Evolutionary conservation across 1,284 basidiomycete genomes (phyloP), one percentile per base, ranked within the genome.

Genomic region (Amylostereum areolatum): DNA sequence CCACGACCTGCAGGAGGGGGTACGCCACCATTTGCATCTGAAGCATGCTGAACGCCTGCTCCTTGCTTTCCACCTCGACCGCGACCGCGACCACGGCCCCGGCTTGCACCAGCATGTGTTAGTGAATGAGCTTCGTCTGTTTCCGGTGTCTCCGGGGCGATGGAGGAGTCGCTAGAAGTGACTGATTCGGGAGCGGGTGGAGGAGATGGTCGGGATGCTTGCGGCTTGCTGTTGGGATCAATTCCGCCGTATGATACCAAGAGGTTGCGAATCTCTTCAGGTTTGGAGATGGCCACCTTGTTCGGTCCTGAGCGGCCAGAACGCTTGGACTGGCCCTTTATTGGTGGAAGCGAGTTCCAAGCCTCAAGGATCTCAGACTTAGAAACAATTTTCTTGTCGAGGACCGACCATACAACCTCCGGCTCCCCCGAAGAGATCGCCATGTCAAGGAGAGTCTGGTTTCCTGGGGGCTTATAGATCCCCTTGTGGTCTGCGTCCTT

Each of bases 391-490:
- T 67, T 67, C 46, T 74, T 78, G 45, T 83, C 75, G 29, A 86
- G 73, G 46, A 85, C 66, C 64, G 77, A 68, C 76, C 77, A 81
- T 25, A 83, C 74, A 32, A 77, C 66, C 55, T 85, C 78, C 8
- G 81, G 83, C 56, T 80, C 73, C 45, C 66, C 63, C 12, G 82
- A 80, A 51, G 76, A 68, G 30, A 85, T 46, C 30, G 84, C 80
- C 48, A 85, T 64, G n/a, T 66, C 68, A 36, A 87, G 66, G 37
- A 79, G 66, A 40, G 72, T 72, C 42, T 55, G 67, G 32, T 70
- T 58, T 10, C 65, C 57, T 5, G 74, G 65, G 28, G 66, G 54
- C 11, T 60, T 53, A 59, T 84, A 85, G 34, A 87, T 69, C 8
- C 61, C 57, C 12, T 63, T 59, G 35, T 70, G 66, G 52, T 83